These are phyloP conservation scores for Bjerkandera adusta DNA, from an alignment of 1,284 basidiomycete genomes.

Conservation along the genomic window DNA sequence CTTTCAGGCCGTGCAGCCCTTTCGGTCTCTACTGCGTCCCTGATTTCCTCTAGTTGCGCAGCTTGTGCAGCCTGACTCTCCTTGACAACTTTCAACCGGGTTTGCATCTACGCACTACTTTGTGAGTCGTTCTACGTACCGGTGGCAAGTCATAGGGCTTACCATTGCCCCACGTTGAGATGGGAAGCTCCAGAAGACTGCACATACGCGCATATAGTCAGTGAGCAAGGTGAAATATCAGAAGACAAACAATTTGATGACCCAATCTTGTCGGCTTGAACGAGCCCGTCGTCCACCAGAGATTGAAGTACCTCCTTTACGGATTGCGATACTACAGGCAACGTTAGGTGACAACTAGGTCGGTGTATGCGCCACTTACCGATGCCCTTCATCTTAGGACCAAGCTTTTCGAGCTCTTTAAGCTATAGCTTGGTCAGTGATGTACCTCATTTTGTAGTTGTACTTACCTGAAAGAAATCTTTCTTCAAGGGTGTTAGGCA, in stretches of 20 bases:
- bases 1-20: conserved; percentile 60
- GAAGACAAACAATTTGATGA: conserved; percentile 78
- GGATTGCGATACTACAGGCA: conserved; percentile 68
- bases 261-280: conserved; percentile 86
- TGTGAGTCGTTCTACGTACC: conserved; percentile 2
- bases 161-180: conserved; percentile 81
- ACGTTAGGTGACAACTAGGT: background rate
- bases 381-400: conserved; percentile 84
- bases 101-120: conserved; percentile 47
- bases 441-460: conserved; percentile 9
- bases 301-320: conserved; percentile 88
- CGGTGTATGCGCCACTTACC: conserved; percentile 45
- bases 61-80: conserved; percentile 46
- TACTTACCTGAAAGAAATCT: conserved; percentile 76
- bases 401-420: conserved; percentile 87
- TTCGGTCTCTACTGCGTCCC: conserved; percentile 35
- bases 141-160: conserved; percentile 19
- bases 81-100: conserved; percentile 53
- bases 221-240: conserved; percentile 3
- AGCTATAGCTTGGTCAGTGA: conserved; percentile 42
- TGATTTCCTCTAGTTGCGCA: conserved; percentile 40
- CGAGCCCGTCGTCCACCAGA: conserved; percentile 80
- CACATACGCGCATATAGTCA: conserved; percentile 33
- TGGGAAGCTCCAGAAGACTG: conserved; percentile 93
- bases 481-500: conserved; percentile 46